Base-by-base conservation (phyloP, 2,329 filamentous ascomycete species). In the Pseudohalonectria lignicola region DNA sequence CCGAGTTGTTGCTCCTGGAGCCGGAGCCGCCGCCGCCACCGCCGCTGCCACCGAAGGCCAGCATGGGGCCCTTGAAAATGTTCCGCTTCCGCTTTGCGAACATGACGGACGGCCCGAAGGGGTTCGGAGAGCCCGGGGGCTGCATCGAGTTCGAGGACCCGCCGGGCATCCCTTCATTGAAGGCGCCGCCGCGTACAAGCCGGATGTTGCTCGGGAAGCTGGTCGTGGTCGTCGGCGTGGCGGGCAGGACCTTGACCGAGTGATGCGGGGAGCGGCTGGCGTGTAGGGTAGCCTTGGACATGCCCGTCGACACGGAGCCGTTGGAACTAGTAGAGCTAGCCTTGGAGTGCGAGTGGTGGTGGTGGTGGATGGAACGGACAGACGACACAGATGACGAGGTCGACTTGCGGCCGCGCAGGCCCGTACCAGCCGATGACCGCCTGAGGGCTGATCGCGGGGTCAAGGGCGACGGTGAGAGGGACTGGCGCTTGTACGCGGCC, bases 381-480 rank as follows among this genome's bases (percentile, higher is more conserved):
- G 87, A 94, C 1, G 87, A 95, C 13, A 98, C 79, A 0, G 88
- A 96, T 0, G 87, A 94, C 0, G 87, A 95, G 0, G 92, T 98
- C 1, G 90, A 96, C 57, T 96, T 96, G 43, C 92, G 78, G 28
- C 92, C 90, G 20, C 88, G 77, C 32, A 96, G 71, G 21, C 90
- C 88, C 4, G 86, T 71, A 31, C 88, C 88, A 33, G 73, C 76
- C 5, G 86, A 94, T 3, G 86, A 78, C 26, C 87, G 82, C 10
- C 92, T 79, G 50, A 93, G 82, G 1, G 84, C 85, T 5, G 86
- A 87, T 29, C 87, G 82, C 4, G 92, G 90, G 1, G 92, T 96
- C 30, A 95, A 59, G 0, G 92, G 90, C 3, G 80, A 82, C 0
- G 92, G 92, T 0, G 86, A 94, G 9, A 93, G 63, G 0, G 87